Conservation (phyloP, 768 basidiomycete species). For the Podaxis sp. region DNA sequence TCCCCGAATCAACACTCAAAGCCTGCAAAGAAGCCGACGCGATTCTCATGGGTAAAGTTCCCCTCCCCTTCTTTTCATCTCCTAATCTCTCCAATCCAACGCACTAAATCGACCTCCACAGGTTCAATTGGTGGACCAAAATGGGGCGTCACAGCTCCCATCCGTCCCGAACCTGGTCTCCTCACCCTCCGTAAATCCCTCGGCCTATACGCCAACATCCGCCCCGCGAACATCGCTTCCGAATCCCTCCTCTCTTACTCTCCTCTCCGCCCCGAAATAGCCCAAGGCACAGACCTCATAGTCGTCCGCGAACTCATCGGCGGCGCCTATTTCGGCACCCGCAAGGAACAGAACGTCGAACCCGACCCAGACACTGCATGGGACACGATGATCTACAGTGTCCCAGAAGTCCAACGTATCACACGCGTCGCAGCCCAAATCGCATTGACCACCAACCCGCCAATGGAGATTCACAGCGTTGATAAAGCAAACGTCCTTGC, state of each 20-base stretch:
- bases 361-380: constrained; percentile 70
- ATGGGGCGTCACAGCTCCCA: constrained; percentile 87
- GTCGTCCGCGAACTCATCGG: constrained; percentile 96
- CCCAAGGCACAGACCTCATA: constrained; percentile 83
- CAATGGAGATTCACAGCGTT: constrained; percentile 85
- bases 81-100: neutral
- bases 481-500: constrained; percentile 99
- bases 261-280: constrained; percentile 84
- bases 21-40: constrained; percentile 94
- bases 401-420: constrained; percentile 88
- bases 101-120: constrained; percentile 25
- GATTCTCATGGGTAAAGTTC: constrained; percentile 79
- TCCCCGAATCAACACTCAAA: constrained; percentile 79
- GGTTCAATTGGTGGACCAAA: constrained; percentile 99
- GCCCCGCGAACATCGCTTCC: constrained; percentile 92
- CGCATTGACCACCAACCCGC: constrained; percentile 77
- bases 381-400: constrained; percentile 93
- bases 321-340: constrained; percentile 91
- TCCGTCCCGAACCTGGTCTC: constrained; percentile 91
- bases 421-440: constrained; percentile 94
- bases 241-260: constrained; percentile 84
- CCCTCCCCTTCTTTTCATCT: neutral
- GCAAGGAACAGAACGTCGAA: constrained; percentile 76
- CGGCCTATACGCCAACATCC: constrained; percentile 96
- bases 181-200: constrained; percentile 86